Percentiles rank a stretch among this genome's conserved stretches.
Evolutionary conservation across 768 basidiomycete species (phyloP).

Genomic region (Clathrus columnatus): DNA sequence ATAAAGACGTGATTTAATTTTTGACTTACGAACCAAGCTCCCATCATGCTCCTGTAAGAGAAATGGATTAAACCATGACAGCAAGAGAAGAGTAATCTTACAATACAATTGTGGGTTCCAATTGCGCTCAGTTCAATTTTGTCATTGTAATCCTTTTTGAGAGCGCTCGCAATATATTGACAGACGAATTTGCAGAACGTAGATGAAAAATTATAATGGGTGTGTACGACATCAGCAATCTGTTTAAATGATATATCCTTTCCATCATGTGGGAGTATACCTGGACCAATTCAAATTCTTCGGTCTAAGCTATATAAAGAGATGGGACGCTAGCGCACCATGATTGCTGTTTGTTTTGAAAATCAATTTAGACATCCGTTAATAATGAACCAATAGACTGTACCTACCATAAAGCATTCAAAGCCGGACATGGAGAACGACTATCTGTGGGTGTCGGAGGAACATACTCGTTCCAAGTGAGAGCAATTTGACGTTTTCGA

Average conservation of each 20-base stretch:
- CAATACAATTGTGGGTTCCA: constrained; percentile 66
- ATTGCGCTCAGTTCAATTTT: constrained; percentile 60
- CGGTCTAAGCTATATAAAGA: background rate
- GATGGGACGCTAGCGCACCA: background rate
- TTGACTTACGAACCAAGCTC: constrained; percentile 9
- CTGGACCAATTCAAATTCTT: constrained; percentile 12
- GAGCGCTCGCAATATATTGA: constrained; percentile 46
- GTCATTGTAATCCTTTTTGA: constrained; percentile 42
- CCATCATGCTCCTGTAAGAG: constrained; percentile 13
- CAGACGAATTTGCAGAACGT: constrained; percentile 63
- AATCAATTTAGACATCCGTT: no score
- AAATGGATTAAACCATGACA: background rate
- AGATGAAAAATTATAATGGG: constrained; percentile 56
- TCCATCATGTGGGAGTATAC: constrained; percentile 53
- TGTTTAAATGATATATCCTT: constrained; percentile 55
- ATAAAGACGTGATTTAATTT: background rate
- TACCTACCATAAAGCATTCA: constrained; percentile 71
- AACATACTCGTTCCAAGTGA: constrained; percentile 57
- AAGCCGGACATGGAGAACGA: constrained; percentile 61
- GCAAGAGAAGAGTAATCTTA: background rate
- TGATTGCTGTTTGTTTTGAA: constrained; percentile 3
- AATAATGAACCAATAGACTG: no score
- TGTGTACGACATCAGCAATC: constrained; percentile 15
- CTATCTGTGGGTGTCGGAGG: constrained; percentile 53
- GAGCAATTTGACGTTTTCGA: constrained; percentile 40